Evolutionary conservation across 495 filamentous ascomycete genomes (phyloP), one percentile per base, ranked within the genome.

Genomic region (Monascus purpureus): DNA sequence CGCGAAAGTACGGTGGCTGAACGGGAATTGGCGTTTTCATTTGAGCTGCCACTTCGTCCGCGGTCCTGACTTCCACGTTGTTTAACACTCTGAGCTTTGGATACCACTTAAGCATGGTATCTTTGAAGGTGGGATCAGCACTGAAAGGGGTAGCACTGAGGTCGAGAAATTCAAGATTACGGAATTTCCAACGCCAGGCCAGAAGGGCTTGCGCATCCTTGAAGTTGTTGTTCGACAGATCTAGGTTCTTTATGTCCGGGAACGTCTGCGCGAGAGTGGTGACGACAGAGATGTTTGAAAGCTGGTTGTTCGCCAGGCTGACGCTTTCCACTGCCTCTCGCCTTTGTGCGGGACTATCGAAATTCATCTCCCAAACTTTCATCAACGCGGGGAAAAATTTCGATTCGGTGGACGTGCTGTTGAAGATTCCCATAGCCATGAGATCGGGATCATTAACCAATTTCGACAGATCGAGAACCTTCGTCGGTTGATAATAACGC

Each of bases 381-480:
- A 95, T 85, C 18, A 95, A 61, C 2, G 78, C 87, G 23, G 80
- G 80, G 57, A 95, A 94, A 37, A 94, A 77, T 47, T 94, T 96
- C 29, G 77, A 73, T 17, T 79, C 73, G n/a, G 72, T 76, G 2
- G 74, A 70, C 17, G 62, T 67, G 28, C 60, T 67, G 36, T 72
- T 65, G 55, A 94, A 93, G 22, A 86, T 74, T 14, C 84, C 82
- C 61, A 82, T 75, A 14, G 68, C 59, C 20, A 64, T 50, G 2
- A 94, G 63, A 31, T 71, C 67, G 1, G 67, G 52, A 43, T 96
- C 88, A 20, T 61, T 55, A 17, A 65, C 75, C 6, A 95, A 68
- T 6, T 70, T 67, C 9, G 81, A 86, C 0, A 96, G 69, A 43
- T 93, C 71, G 17, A 96, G 68, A 1, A 95, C 57, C 54, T 85